Evolutionary conservation across 1,284 basidiomycete genomes (phyloP), one percentile per base, ranked within the genome.

Genomic region (Paramarasmius palmivorus): DNA sequence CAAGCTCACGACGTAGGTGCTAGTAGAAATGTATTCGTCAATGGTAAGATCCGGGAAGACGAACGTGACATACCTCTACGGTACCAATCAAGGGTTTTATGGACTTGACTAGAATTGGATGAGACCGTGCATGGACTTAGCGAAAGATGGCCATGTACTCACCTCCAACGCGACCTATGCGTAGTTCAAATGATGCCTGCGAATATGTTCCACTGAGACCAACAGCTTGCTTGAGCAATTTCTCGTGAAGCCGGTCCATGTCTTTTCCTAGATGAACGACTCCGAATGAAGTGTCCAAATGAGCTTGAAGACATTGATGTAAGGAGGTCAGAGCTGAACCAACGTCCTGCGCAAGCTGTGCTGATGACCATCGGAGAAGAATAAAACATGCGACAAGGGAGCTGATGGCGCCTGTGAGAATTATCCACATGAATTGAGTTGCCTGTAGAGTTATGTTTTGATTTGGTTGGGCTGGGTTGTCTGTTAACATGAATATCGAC

Each of bases 161-260:
- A 79, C 78, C 69, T 49, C 71, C 71, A 26, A 80, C 64, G 29
- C 76, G 70, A 15, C 78, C 78, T 8, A 79, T 56, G 2, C 78
- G 70, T 29, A 79, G 60, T 50, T 80, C 78, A 51, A 79, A 80
- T 0, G 72, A 70, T 17, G 77, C 76, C 57, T 77, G 76, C 2
- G 72, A 73, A 58, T 79, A 79, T 20, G 68, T 65, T 34, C 71
- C 63, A 52, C 77, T 73, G 32, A 81, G 63, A 34, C 68, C 68
- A 35, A 76, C 67, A 9, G 78, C 76, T 22, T 65, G 65, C 34
- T 65, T 61, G 2, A 79, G 60, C 2, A 79, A 60, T 15, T 70
- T 63, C 15, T 54, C 54, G 15, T 71, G 69, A 6, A 70, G 56
- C n/a, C 56, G 41, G 34, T 57, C 58, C 29, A 49, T 48, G 20